Percentiles rank a stretch among this genome's conserved stretches.
phyloP scores from a whole-genome alignment of 345 rosid genomes.

The Camelina laxa region DNA sequence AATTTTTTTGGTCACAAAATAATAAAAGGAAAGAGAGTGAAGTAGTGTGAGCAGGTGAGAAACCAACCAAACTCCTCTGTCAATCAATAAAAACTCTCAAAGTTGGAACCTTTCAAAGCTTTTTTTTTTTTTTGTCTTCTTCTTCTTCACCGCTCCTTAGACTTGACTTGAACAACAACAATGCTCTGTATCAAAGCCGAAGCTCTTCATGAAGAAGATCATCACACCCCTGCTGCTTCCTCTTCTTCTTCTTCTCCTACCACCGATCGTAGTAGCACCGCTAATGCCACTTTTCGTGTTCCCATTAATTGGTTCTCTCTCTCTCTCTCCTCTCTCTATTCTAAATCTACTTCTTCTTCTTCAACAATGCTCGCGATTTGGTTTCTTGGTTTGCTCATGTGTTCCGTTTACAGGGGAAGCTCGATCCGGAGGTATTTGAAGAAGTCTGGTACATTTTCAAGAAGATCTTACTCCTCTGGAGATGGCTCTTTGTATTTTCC shows the following conservation, averaged over 20 bases:
- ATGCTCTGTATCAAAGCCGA: constrained; percentile 70
- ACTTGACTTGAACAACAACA: constrained; percentile 19
- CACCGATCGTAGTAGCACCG: constrained; percentile 40
- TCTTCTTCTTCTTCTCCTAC: constrained; percentile 43
- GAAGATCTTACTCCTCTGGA: constrained; percentile 59
- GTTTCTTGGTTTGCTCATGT: constrained; percentile 7
- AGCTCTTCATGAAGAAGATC: constrained; percentile 57
- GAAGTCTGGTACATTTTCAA: constrained; percentile 51
- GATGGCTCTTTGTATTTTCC: constrained; percentile 56
- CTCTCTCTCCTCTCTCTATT: constrained; percentile 14
- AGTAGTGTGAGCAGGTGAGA: constrained; percentile 31
- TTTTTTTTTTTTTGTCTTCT: constrained; percentile 7
- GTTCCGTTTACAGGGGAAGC: constrained; percentile 51
- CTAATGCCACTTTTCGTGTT: constrained; percentile 48
- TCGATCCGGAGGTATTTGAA: constrained; percentile 61
- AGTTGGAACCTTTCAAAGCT: not conserved
- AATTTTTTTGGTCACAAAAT: not conserved
- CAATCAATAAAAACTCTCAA: constrained; percentile 1
- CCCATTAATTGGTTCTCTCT: constrained; percentile 58
- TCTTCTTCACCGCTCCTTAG: constrained; percentile 32
- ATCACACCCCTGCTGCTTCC: constrained; percentile 15
- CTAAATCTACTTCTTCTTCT: constrained; percentile 4
- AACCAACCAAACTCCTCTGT: constrained; percentile 16
- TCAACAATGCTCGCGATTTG: not conserved
- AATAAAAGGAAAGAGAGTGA: constrained; percentile 35